Evolutionary conservation across 345 rosid genomes (phyloP).

Genomic region (Physaria fendleri): DNA sequence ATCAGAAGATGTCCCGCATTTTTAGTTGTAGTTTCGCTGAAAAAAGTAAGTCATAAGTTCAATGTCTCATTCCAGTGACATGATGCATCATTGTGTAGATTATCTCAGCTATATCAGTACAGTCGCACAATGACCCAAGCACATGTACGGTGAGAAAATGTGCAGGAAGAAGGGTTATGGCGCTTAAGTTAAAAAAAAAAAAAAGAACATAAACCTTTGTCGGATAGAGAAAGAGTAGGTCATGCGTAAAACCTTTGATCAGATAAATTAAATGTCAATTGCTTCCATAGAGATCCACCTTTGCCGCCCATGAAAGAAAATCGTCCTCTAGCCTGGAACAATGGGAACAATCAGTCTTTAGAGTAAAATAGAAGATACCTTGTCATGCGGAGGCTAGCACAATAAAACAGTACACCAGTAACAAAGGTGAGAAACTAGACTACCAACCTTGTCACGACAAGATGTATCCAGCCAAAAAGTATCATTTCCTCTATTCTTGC

Average conservation of each 20-base stretch:
- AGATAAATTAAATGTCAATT: conserved; percentile 70
- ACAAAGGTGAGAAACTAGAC: not conserved
- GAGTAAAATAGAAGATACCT: not conserved
- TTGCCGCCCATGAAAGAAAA: conserved; percentile 94
- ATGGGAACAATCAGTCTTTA: not conserved
- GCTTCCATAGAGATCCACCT: conserved; percentile 97
- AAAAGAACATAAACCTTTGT: conserved; percentile 23
- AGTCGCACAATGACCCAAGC: not conserved
- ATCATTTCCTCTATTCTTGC: conserved; percentile 45
- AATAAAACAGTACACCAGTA: not conserved
- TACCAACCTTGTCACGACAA: conserved; percentile 73
- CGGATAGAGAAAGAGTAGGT: conserved; percentile 29
- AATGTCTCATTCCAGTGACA: not conserved
- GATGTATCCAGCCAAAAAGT: conserved; percentile 98
- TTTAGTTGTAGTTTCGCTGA: conserved; percentile 36
- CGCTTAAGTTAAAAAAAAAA: conserved; percentile 7
- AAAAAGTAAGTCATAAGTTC: conserved; percentile 3
- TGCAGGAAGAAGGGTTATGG: conserved; percentile 13
- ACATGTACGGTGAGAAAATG: not conserved
- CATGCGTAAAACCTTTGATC: conserved; percentile 55
- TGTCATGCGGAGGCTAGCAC: not conserved
- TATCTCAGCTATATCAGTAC: not conserved
- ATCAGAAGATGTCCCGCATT: conserved; percentile 52
- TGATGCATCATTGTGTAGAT: not conserved
- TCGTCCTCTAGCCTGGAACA: conserved; percentile 71